A percentile compares a stretch with the other conserved stretches of the same genome.
Conservation (phyloP, 306 rosid genomes). For the Spatholobus suberectus region DNA sequence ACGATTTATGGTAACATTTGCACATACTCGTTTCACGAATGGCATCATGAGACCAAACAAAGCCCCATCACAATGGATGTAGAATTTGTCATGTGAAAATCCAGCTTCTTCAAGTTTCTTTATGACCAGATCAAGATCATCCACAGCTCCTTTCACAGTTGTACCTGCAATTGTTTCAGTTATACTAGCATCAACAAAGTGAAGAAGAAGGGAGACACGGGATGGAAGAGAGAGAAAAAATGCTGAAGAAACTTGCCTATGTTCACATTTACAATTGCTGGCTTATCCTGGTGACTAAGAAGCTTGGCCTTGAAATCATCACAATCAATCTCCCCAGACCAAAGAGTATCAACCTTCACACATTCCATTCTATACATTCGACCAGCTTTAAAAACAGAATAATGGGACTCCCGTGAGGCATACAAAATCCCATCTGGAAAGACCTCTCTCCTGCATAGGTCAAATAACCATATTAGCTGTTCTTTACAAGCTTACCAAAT, state of each 20-base stretch:
- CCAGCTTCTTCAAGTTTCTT: conserved; percentile 65
- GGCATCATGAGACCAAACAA: conserved; percentile 79
- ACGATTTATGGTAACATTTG: not conserved
- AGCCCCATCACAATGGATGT: conserved; percentile 66
- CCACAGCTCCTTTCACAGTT: conserved; percentile 70
- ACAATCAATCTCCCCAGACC: conserved; percentile 67
- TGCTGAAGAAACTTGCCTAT: conserved; percentile 49
- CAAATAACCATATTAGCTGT: conserved; percentile 28
- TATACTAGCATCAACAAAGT: conserved; percentile 16
- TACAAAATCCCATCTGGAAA: conserved; percentile 65
- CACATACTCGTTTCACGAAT: conserved; percentile 60
- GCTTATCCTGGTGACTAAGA: conserved; percentile 58
- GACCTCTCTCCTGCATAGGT: conserved; percentile 59
- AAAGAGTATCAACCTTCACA: conserved; percentile 49
- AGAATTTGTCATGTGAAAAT: conserved; percentile 57
- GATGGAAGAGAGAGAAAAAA: not conserved
- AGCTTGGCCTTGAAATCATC: conserved; percentile 59
- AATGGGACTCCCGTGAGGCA: conserved; percentile 61
- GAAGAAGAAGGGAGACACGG: not conserved
- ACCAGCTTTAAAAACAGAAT: conserved; percentile 61
- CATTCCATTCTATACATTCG: conserved; percentile 67
- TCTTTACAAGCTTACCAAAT: conserved; percentile 21
- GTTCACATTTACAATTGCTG: conserved; percentile 66
- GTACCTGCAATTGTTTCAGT: conserved; percentile 48
- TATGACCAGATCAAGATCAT: conserved; percentile 66